These are phyloP conservation scores for Solanum corneliomulleri DNA, from an alignment of 257 asterid species.

Conservation along the genomic window DNA sequence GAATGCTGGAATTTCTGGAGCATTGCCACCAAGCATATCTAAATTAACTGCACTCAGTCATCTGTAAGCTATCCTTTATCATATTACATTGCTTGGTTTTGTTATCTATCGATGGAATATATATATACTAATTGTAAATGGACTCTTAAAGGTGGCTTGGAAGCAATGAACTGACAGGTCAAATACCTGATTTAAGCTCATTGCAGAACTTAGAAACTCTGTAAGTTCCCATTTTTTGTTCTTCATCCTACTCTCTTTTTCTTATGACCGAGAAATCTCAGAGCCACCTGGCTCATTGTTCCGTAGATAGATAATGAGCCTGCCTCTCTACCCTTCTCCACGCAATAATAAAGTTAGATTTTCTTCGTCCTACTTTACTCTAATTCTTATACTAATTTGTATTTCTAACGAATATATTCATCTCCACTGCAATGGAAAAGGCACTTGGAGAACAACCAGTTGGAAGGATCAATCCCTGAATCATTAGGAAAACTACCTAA, in stretches of 20 bases:
- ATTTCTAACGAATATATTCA: neutral
- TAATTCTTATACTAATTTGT: neutral
- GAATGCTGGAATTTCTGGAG: constrained; percentile 47
- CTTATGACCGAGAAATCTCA: neutral
- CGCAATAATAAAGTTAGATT: neutral
- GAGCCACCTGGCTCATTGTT: neutral
- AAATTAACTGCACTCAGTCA: constrained; percentile 50
- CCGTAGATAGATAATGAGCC: neutral
- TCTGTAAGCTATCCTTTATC: constrained; percentile 34
- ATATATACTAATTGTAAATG: neutral
- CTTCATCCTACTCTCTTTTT: neutral
- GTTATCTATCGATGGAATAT: neutral
- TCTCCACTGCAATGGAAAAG: constrained; percentile 11
- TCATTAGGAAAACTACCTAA: constrained; percentile 42
- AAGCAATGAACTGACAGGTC: constrained; percentile 49
- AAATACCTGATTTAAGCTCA: constrained; percentile 56
- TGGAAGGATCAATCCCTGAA: constrained; percentile 57
- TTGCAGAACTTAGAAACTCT: constrained; percentile 40
- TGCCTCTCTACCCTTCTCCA: neutral
- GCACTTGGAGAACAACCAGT: constrained; percentile 70
- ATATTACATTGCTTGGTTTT: neutral
- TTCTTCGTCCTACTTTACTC: neutral
- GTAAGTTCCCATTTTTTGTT: constrained; percentile 25
- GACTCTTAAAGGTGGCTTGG: constrained; percentile 60
- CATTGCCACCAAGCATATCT: constrained; percentile 37